A percentile compares a stretch with the other conserved stretches of the same genome.
Conservation (phyloP, 345 rosid species). For the Gossypium raimondii region DNA sequence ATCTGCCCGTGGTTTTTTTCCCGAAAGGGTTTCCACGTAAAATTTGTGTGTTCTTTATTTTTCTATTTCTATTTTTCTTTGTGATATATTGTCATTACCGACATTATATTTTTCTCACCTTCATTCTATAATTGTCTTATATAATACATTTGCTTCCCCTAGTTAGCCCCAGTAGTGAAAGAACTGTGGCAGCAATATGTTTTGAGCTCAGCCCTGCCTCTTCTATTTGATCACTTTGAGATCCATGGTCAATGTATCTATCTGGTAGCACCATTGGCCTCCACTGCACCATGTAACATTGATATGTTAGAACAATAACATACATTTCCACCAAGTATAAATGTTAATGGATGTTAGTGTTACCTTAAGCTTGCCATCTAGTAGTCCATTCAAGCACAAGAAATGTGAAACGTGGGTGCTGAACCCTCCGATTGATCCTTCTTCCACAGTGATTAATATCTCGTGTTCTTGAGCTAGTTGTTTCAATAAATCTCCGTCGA, state of each 20-base stretch:
- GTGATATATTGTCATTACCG: too few relatives aligned
- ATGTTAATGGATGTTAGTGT: background rate
- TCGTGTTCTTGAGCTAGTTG: slow-evolving; percentile 34
- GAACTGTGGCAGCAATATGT: slow-evolving; percentile 39
- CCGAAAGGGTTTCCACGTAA: too few relatives aligned
- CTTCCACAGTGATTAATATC: slow-evolving; percentile 41
- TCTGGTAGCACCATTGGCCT: slow-evolving; percentile 50
- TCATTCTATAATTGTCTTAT: too few relatives aligned
- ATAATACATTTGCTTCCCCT: background rate
- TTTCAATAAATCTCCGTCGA: slow-evolving; percentile 35
- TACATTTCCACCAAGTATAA: background rate
- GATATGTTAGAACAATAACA: background rate
- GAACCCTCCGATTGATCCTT: slow-evolving; percentile 54
- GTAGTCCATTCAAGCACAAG: slow-evolving; percentile 38
- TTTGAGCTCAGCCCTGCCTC: slow-evolving; percentile 40
- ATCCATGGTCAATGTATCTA: slow-evolving; percentile 50
- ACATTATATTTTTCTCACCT: too few relatives aligned
- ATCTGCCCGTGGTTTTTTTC: too few relatives aligned
- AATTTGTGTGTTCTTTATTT: too few relatives aligned
- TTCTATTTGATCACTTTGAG: slow-evolving; percentile 35
- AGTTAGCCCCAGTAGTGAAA: slow-evolving; percentile 22
- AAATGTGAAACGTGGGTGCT: slow-evolving; percentile 43
- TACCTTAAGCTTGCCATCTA: slow-evolving; percentile 49
- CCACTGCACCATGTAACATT: slow-evolving; percentile 30
- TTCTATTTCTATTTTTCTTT: too few relatives aligned